phyloP scores from a whole-genome alignment of 805 yeast genomes.

The Zygoascus ofunaensis region DNA sequence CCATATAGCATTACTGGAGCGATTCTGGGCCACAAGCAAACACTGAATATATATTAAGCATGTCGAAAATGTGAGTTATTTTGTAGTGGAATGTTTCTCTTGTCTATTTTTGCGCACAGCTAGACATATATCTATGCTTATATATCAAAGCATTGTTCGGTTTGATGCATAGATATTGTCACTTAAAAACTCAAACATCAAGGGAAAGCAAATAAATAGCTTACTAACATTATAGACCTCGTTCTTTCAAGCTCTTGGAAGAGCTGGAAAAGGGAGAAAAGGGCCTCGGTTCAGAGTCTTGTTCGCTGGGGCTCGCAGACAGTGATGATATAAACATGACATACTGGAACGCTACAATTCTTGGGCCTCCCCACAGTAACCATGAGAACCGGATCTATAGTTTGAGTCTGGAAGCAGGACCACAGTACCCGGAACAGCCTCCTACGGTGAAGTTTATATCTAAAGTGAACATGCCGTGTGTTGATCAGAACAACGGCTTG shows the following conservation, averaged over 20 bases:
- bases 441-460: conserved; percentile 76
- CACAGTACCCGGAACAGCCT: conserved; percentile 78
- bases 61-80: not conserved
- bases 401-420: conserved; percentile 71
- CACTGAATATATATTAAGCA: not conserved
- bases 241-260: conserved; percentile 89
- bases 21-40: too few species aligned
- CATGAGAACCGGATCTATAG: conserved; percentile 93
- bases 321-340: conserved; percentile 90
- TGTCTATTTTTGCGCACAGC: too few species aligned
- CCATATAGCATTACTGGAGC: too few species aligned
- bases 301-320: conserved; percentile 88
- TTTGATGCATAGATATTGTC: too few species aligned
- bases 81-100: not conserved
- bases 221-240: conserved; percentile 40
- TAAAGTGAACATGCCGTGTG: conserved; percentile 85
- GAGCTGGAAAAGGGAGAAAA: conserved; percentile 98
- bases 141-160: too few species aligned
- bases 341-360: conserved; percentile 93
- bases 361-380: conserved; percentile 89
- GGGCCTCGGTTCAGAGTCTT: conserved; percentile 93
- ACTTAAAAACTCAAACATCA: too few species aligned
- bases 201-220: too few species aligned
- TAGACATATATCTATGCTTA: too few species aligned
- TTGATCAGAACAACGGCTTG: conserved; percentile 52